Conservation (phyloP, 1,139 yeast species). For the Pichia sp. region DNA sequence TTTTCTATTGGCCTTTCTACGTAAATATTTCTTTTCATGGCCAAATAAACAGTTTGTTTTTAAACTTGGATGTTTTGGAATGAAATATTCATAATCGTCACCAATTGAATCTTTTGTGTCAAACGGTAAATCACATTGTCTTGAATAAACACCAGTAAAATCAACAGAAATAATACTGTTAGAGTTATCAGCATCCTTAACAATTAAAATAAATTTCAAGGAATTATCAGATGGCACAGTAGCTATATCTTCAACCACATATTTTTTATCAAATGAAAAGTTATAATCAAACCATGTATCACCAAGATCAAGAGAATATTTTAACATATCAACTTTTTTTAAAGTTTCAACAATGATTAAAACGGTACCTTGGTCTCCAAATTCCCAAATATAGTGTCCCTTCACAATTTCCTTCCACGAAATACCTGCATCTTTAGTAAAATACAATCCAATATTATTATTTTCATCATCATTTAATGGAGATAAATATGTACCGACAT, state of each 20-base stretch:
- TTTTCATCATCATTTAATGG: constrained; percentile 41
- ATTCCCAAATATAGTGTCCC: constrained; percentile 88
- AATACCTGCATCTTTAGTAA: constrained; percentile 83
- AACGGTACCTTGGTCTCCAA: constrained; percentile 90
- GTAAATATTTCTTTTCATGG: constrained; percentile 70
- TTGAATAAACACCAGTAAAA: constrained; percentile 53
- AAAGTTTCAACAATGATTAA: constrained; percentile 61
- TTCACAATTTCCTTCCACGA: constrained; percentile 77
- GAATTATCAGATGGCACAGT: constrained; percentile 91
- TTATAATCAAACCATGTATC: constrained; percentile 60
- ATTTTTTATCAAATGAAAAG: constrained; percentile 49
- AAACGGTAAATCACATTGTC: constrained; percentile 68
- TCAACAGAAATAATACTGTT: constrained; percentile 53
- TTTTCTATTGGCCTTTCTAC: constrained; percentile 57
- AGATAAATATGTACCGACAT: constrained; percentile 65
- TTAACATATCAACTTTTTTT: constrained; percentile 51
- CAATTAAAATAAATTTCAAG: constrained; percentile 58
- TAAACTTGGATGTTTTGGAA: constrained; percentile 64
- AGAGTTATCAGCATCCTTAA: constrained; percentile 35
- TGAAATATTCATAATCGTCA: constrained; percentile 78
- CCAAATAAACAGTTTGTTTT: constrained; percentile 78
- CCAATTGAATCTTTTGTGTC: constrained; percentile 42
- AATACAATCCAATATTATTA: constrained; percentile 42
- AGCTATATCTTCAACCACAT: constrained; percentile 64
- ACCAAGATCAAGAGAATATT: constrained; percentile 78